A percentile compares a stretch with the other conserved stretches of the same genome.
phyloP scores from a whole-genome alignment of 176 grass and related monocot species.

The Thinopyrum elongatum region DNA sequence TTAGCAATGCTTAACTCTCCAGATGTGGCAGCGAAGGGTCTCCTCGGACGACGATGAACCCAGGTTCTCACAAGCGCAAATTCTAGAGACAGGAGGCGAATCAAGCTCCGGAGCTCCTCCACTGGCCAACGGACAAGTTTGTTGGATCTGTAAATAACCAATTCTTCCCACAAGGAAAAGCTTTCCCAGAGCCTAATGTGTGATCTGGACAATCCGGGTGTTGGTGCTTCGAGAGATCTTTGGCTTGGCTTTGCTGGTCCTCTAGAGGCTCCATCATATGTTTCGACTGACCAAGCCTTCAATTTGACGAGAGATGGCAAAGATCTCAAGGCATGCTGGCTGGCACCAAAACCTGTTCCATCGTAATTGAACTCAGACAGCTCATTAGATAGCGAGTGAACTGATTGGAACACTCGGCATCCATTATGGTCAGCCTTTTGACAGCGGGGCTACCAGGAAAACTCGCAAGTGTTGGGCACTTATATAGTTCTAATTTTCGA shows the following conservation, averaged over 20 bases:
- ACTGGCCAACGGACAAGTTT: neutral
- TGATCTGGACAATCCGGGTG: too few species aligned
- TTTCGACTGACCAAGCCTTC: too few species aligned
- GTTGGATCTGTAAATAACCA: accelerated
- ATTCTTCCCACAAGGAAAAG: neutral
- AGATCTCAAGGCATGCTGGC: neutral
- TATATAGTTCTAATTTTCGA: neutral
- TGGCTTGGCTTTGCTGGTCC: too few species aligned
- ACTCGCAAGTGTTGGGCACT: too few species aligned
- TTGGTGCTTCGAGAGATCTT: too few species aligned
- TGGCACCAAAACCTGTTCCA: neutral
- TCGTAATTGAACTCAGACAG: neutral
- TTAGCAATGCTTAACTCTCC: neutral
- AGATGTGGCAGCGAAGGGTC: neutral
- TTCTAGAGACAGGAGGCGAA: accelerated
- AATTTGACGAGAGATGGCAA: too few species aligned
- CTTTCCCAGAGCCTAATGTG: too few species aligned
- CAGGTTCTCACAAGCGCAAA: accelerated
- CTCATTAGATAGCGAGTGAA: neutral
- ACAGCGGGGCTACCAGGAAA: too few species aligned
- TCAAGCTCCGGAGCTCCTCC: neutral
- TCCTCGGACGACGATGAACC: neutral
- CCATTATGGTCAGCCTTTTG: too few species aligned
- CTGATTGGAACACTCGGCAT: neutral
- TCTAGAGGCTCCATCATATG: too few species aligned